Evolutionary conservation across 225 moss, liverwort and hornwort species (phyloP), one percentile per base, ranked within the genome.

Genomic region (Straminergon stramineum): DNA sequence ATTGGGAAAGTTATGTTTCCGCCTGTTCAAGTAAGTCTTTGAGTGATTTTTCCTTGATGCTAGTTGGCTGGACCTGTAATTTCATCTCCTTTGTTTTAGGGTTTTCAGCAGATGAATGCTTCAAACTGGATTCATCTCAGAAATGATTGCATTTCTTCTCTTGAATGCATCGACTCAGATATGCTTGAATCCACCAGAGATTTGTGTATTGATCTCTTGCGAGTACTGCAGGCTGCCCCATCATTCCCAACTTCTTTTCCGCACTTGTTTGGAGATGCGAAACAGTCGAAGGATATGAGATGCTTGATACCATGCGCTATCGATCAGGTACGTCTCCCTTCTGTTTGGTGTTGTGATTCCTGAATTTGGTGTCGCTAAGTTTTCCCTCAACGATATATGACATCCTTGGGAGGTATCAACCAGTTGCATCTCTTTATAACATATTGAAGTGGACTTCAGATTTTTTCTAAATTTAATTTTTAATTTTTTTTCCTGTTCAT

Each of bases 231-330:
- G 96, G 99, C 97, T 88, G 96, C 96, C 64, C 99, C 99, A 32
- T 97, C 96, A 17, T 99, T 99, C 79, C 96, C 97, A 77, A 99
- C 99, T 86, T 97, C 97, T 30, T 99, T 96, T 85, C 99, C 96
- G 37, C 96, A 97, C 81, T 87, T 99, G 67, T 99, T 99, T 94
- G 96, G 97, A 90, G 90, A 94, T 88, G 94, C 91, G 66, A 96
- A 95, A 84, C 89, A 93, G 65, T 95, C 94, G 30, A 97, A 96
- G 91, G 89, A 93, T 73, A 35, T 99, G 58, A 93, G 97, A 80
- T 99, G 96, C 87, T 92, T 97, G 88, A 99, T 97, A 78, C 96
- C 96, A 55, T 97, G 97, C 81, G 99, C 96, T 77, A 99, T 97
- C 74, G 95, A 97, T 85, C 95, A 97, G 95, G 97, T 99, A 74